Conservation (phyloP, 257 asterid genomes). For the Penstemon davidsonii region DNA sequence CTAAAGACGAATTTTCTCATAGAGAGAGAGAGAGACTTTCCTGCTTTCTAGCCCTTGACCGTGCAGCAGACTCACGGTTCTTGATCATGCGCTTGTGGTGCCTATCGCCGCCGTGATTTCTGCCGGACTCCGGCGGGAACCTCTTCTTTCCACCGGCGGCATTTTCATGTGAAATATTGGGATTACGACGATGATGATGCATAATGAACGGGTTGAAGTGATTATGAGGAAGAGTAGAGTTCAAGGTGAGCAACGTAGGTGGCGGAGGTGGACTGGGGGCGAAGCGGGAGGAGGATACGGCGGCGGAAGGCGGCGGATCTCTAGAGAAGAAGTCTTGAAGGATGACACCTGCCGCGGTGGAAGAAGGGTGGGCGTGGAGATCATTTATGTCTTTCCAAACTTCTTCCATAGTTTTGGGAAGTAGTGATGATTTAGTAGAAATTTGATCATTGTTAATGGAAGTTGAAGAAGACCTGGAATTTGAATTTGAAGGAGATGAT, state of each 20-base stretch:
- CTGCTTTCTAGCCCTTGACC: slow-evolving; percentile 83
- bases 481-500: slow-evolving; percentile 12
- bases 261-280: slow-evolving; percentile 38
- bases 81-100: slow-evolving; percentile 78
- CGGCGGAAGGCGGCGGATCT: slow-evolving; percentile 31
- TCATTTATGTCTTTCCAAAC: slow-evolving; percentile 69
- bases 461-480: neutral
- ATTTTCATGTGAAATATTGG: neutral
- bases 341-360: slow-evolving; percentile 31
- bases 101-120: slow-evolving; percentile 46
- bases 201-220: slow-evolving; percentile 19
- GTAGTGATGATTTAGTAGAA: too few species aligned
- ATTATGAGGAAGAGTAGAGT: slow-evolving; percentile 30
- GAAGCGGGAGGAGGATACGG: slow-evolving; percentile 3
- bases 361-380: slow-evolving; percentile 32
- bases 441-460: neutral
- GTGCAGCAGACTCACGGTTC: slow-evolving; percentile 85
- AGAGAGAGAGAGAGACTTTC: slow-evolving; percentile 32
- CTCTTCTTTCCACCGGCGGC: slow-evolving; percentile 40
- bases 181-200: slow-evolving; percentile 14
- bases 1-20: neutral
- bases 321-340: slow-evolving; percentile 61
- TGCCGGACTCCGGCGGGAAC: slow-evolving; percentile 27
- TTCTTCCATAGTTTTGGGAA: slow-evolving; percentile 60
- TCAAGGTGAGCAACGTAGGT: slow-evolving; percentile 49